These are phyloP conservation scores for Dacryopinax spathularia DNA, from an alignment of 768 basidiomycete genomes.

Conservation along the genomic window DNA sequence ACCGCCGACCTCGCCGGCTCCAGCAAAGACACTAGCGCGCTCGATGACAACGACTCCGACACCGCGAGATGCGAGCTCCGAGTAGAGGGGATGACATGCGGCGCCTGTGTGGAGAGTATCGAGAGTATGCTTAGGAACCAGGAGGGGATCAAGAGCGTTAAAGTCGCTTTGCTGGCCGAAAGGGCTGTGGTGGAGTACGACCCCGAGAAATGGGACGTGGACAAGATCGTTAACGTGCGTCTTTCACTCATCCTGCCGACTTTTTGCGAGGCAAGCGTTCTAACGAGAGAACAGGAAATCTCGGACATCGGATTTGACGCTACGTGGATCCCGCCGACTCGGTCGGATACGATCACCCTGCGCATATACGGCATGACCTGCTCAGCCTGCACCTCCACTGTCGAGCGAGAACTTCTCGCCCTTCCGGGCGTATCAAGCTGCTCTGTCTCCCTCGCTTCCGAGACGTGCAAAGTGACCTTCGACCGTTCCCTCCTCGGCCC, in stretches of 20 bases:
- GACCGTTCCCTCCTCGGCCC: slow-evolving; percentile 59
- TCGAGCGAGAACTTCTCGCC: slow-evolving; percentile 52
- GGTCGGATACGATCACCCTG: slow-evolving; percentile 54
- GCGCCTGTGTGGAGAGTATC: slow-evolving; percentile 80
- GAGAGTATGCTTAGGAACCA: slow-evolving; percentile 70
- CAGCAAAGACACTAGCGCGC: background rate
- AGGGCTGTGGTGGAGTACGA: slow-evolving; percentile 86
- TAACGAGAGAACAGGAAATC: slow-evolving; percentile 50
- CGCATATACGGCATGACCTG: slow-evolving; percentile 89
- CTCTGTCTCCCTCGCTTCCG: slow-evolving; percentile 60
- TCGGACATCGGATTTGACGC: slow-evolving; percentile 89
- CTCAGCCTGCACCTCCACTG: slow-evolving; percentile 60
- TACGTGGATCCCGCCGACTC: slow-evolving; percentile 49
- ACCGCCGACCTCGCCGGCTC: background rate
- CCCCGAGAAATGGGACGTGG: slow-evolving; percentile 59
- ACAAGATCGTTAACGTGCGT: slow-evolving; percentile 62
- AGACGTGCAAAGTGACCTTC: slow-evolving; percentile 60
- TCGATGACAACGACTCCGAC: slow-evolving; percentile 7
- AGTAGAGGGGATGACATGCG: slow-evolving; percentile 85
- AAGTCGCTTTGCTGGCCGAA: slow-evolving; percentile 95
- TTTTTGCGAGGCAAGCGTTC: too few species aligned
- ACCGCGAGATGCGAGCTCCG: slow-evolving; percentile 68
- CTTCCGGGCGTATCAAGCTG: slow-evolving; percentile 63
- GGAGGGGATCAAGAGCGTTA: slow-evolving; percentile 77
- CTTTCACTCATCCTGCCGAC: background rate